Evolutionary conservation across 208 protist genomes (phyloP), one percentile per base, ranked within the genome.

Genomic region (Wallacemonas rigidus): DNA sequence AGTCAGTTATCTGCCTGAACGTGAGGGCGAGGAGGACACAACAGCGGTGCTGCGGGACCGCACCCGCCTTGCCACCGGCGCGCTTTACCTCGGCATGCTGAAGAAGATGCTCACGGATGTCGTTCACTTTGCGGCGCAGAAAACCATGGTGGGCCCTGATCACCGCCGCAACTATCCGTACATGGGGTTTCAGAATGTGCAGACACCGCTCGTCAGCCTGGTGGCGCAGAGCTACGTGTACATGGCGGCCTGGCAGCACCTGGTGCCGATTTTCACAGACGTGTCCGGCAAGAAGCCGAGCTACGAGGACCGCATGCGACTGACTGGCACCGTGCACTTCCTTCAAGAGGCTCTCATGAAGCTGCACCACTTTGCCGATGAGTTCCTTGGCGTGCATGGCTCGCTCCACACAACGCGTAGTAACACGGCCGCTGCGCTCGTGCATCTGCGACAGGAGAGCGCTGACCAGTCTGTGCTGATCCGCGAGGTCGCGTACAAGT

Each of bases 121-220:
- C 51, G 80, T 95, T 39, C 58, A 43, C 48, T 89, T 83, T 80
- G 77, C 84, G 40, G 77, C 89, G 45, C 77, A 91, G 67, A 90
- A 89, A 75, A 72, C 76, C 64, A 76, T 96, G 51, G 81, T 93
- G 3, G 92, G 92, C 41, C 86, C 87, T 40, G 84, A 91, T 63
- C 80, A 85, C 56, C 67, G 71, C 15, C 83, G 89, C n/a, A 93
- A 92, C 78, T 92, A 94, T 70, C 89, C 92, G 5, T 91, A 87
- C 67, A 81, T 95, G 55, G 92, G 92, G 12, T 77, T 96, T 3
- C 92, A 96, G 71, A 88, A 96, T 64, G 85, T 96, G 45, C 92
- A 96, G 67, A 91, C 88, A 1, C 85, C 89, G 17, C 80, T 96
- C 43, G 92, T 96, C 60, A 83, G 86, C 62, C 72, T 91, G 47